These are phyloP conservation scores for Penicillium subrubescens DNA, from an alignment of 495 filamentous ascomycete genomes.

Conservation along the genomic window DNA sequence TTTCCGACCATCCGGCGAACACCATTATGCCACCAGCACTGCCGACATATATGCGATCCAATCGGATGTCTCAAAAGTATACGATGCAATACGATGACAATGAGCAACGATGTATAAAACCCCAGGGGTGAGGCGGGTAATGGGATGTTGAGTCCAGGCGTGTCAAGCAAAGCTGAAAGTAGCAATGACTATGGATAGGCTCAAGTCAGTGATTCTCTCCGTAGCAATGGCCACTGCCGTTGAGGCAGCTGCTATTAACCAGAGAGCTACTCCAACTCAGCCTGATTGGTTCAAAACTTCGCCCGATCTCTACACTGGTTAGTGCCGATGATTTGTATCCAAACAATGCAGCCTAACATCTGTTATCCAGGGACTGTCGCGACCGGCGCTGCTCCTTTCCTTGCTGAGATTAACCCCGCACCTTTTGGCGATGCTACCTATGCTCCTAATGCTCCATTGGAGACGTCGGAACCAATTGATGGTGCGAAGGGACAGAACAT, in stretches of 20 bases:
- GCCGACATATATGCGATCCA: constrained; percentile 2
- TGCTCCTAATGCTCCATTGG: constrained; percentile 58
- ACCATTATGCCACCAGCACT: background rate
- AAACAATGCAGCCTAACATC: background rate
- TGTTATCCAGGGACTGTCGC: constrained; percentile 51
- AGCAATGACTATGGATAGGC: constrained; percentile 7
- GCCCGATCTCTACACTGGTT: constrained; percentile 20
- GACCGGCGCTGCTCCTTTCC: constrained; percentile 57
- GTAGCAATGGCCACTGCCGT: constrained; percentile 6
- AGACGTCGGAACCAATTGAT: constrained; percentile 57
- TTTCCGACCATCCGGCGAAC: constrained; percentile 1
- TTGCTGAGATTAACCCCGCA: constrained; percentile 57
- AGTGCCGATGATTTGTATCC: background rate
- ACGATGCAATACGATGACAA: background rate
- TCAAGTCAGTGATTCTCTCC: background rate
- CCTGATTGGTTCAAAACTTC: constrained; percentile 26
- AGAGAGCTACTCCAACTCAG: constrained; percentile 13
- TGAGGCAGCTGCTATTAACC: constrained; percentile 10
- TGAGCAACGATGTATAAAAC: background rate
- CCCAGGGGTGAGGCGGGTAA: background rate
- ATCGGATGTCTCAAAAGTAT: background rate
- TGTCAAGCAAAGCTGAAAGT: background rate
- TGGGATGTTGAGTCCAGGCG: background rate
- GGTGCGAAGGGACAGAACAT: constrained; percentile 54
- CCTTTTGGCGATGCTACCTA: constrained; percentile 52